These are phyloP conservation scores for Moesziomyces antarcticus DNA, from an alignment of 1,284 basidiomycete species.

Conservation along the genomic window DNA sequence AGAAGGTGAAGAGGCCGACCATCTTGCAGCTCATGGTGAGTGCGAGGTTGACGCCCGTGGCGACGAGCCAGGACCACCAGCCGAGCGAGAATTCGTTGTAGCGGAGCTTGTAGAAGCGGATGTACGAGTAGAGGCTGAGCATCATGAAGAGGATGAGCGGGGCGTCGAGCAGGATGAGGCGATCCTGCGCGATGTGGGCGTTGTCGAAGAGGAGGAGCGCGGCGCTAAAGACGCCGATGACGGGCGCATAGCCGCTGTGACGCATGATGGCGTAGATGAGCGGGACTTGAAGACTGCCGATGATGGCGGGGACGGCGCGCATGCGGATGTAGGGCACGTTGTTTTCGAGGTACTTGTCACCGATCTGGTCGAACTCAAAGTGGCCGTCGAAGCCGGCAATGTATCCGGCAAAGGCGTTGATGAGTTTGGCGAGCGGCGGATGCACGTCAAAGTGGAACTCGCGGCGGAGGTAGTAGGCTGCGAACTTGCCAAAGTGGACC, in stretches of 20 bases:
- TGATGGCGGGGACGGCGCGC: slow-evolving; percentile 87
- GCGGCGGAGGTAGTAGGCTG: slow-evolving; percentile 64
- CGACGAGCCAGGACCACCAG: slow-evolving; percentile 95
- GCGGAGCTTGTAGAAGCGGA: slow-evolving; percentile 93
- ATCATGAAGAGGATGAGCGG: slow-evolving; percentile 95
- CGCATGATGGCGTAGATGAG: slow-evolving; percentile 97
- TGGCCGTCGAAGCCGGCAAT: slow-evolving; percentile 94
- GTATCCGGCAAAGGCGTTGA: slow-evolving; percentile 86
- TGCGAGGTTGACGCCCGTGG: slow-evolving; percentile 91
- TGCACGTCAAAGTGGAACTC: slow-evolving; percentile 99
- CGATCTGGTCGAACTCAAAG: slow-evolving; percentile 94
- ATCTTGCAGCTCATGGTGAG: slow-evolving; percentile 98
- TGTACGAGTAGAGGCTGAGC: slow-evolving; percentile 91
- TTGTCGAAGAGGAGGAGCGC: slow-evolving; percentile 92
- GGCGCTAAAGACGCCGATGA: slow-evolving; percentile 88
- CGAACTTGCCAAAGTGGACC: slow-evolving; percentile 68
- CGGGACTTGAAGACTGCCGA: slow-evolving; percentile 88
- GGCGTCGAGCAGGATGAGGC: slow-evolving; percentile 94
- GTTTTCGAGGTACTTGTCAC: slow-evolving; percentile 86
- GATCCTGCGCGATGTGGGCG: slow-evolving; percentile 92
- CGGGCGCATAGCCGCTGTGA: slow-evolving; percentile 91
- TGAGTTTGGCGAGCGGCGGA: slow-evolving; percentile 75
- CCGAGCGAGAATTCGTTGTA: slow-evolving; percentile 72
- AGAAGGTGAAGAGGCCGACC: slow-evolving; percentile 92
- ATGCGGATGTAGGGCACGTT: slow-evolving; percentile 95